These are phyloP conservation scores for Bipolaris bicolor DNA, from an alignment of 2,329 filamentous ascomycete species.

Conservation along the genomic window DNA sequence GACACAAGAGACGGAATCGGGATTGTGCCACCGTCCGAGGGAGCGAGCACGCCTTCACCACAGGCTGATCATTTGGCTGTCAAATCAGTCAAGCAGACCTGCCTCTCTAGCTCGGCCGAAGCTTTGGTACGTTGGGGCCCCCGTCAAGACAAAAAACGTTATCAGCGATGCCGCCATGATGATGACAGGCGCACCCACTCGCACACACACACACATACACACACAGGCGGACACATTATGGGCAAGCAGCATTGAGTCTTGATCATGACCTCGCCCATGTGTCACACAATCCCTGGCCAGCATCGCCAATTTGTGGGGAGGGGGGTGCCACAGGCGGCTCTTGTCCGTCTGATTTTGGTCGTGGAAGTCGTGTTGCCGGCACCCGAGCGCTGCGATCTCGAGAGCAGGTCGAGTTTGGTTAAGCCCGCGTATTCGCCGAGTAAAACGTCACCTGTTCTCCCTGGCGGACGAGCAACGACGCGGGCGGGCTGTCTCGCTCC, in stretches of 20 bases:
- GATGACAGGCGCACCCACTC: constrained; percentile 4
- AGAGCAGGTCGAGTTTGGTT: constrained; percentile 13
- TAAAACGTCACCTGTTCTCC: constrained; percentile 27
- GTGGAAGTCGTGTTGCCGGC: constrained; percentile 29
- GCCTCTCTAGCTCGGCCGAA: constrained; percentile 31
- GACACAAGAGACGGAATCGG: not conserved
- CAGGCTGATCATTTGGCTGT: constrained; percentile 21
- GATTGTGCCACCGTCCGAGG: constrained; percentile 21
- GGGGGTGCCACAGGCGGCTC: too few relatives aligned
- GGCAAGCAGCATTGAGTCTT: constrained; percentile 3
- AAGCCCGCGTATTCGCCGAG: constrained; percentile 22
- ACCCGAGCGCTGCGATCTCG: constrained; percentile 23
- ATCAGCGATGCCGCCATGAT: constrained; percentile 16
- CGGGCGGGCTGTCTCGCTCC: constrained; percentile 11
- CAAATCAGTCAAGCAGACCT: constrained; percentile 3
- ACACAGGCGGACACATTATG: not conserved
- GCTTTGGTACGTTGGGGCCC: constrained; percentile 7
- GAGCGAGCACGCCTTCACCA: constrained; percentile 4
- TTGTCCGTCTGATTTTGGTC: constrained; percentile 32
- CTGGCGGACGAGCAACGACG: constrained; percentile 21
- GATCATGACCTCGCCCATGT: constrained; percentile 24
- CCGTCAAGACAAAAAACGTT: constrained; percentile 24
- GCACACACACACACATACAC: not conserved
- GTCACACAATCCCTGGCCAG: not conserved
- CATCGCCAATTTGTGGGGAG: not conserved